Evolutionary conservation across 73 alveolate genomes (phyloP).

Genomic region (Tetrahymena malaccensis): DNA sequence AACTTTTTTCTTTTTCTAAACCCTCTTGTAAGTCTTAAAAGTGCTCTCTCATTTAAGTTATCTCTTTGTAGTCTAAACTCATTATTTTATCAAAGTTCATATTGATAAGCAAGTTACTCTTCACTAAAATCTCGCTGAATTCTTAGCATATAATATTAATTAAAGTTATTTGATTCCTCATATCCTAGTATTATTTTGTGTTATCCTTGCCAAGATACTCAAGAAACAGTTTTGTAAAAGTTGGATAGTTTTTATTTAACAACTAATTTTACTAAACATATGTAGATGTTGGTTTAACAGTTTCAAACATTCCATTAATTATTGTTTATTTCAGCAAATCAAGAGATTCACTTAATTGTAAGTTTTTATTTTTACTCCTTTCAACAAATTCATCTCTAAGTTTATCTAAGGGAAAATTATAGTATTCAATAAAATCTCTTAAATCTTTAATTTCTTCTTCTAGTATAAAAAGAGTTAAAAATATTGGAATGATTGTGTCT

Average conservation of each 20-base stretch:
- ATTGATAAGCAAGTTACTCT: not conserved
- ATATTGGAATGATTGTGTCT: not conserved
- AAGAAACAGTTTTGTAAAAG: not conserved
- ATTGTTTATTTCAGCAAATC: not conserved
- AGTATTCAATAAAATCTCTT: not conserved
- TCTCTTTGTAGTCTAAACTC: not conserved
- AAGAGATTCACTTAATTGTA: not conserved
- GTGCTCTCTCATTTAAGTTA: not conserved
- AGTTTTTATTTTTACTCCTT: not conserved
- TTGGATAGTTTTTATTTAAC: not conserved
- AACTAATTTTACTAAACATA: not conserved
- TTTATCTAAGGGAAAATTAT: not conserved
- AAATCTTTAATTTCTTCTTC: not conserved
- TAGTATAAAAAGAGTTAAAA: not conserved
- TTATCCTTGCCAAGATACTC: not conserved
- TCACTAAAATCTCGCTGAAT: not conserved
- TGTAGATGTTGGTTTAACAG: not conserved
- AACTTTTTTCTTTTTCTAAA: not conserved
- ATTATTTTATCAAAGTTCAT: not conserved
- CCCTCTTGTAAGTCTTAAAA: not conserved
- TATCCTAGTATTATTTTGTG: not conserved
- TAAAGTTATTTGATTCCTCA: not conserved
- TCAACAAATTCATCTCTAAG: not conserved
- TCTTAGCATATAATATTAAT: not conserved
- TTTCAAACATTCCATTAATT: not conserved